Percentiles rank a stretch among this genome's conserved stretches.
These are phyloP conservation scores for Rosellinia necatrix DNA, from an alignment of 2,329 filamentous ascomycete species.

Conservation along the genomic window DNA sequence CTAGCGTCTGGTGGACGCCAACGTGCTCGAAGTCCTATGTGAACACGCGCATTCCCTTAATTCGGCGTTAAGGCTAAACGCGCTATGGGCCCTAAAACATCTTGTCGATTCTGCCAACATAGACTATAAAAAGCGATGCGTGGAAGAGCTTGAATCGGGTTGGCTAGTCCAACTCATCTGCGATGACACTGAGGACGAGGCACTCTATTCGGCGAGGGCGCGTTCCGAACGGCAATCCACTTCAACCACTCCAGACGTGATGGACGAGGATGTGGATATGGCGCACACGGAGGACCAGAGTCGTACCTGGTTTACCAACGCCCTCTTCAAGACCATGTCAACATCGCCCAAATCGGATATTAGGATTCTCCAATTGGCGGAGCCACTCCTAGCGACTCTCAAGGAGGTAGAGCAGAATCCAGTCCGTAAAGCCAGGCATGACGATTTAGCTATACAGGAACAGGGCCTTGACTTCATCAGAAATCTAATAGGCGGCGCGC, in stretches of 20 bases:
- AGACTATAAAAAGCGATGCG: conserved; percentile 74
- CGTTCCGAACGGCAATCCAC: conserved; percentile 37
- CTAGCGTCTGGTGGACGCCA: conserved; percentile 72
- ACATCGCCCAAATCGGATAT: conserved; percentile 26
- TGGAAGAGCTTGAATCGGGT: conserved; percentile 75
- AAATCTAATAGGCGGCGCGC: conserved; percentile 76
- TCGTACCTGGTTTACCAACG: conserved; percentile 31
- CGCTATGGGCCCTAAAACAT: conserved; percentile 93
- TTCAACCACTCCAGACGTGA: conserved; percentile 43
- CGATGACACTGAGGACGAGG: conserved; percentile 61
- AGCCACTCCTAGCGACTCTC: conserved; percentile 54
- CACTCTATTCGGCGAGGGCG: conserved; percentile 47
- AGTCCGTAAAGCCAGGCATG: conserved; percentile 68
- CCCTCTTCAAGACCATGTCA: conserved; percentile 26
- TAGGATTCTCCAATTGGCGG: conserved; percentile 51
- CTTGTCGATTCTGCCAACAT: conserved; percentile 74
- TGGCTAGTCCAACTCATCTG: conserved; percentile 83
- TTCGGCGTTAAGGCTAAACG: conserved; percentile 79
- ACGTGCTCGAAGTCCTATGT: conserved; percentile 77
- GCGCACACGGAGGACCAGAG: conserved; percentile 51
- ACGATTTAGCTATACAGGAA: conserved; percentile 86
- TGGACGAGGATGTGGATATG: conserved; percentile 65
- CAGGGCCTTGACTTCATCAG: conserved; percentile 88
- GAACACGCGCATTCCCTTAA: conserved; percentile 82
- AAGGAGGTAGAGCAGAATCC: conserved; percentile 72